Base-by-base conservation (phyloP, 345 rosid genomes). In the Trapa bicornis region DNA sequence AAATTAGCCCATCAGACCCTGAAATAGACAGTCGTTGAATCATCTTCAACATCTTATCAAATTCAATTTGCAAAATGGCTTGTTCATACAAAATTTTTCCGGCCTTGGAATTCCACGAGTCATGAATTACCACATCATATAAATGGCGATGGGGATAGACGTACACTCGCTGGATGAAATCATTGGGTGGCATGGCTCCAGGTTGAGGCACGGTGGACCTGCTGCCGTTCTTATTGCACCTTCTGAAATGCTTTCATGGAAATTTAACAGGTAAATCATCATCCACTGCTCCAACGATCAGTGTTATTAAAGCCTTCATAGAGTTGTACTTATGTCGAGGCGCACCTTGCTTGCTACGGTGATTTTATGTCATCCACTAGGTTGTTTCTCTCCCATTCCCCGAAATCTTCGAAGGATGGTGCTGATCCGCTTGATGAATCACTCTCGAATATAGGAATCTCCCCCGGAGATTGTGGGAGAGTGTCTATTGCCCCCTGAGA, bases 351-450 rank as follows among this genome's bases (percentile, higher is more conserved):
- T 32, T 58, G 13, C 12, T 36, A 11, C 38, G 0, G 37, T 3
- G 63, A 1, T 32, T 58, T 35, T 35, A 5, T 3, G 37, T 58
- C 3, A 14, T 58, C 63, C 3, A 5, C 3, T 58, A 32, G 37
- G 63, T 58, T 33, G 37, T 58, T 32, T 58, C 10, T 35, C 14
- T 41, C 47, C 50, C 16, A 62, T 11, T 54, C 68, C 36, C 65
- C 53, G 65, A 71, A 71, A 80, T 94, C 99, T 79, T 91, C 96
- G 12, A 79, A 94, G 15, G 37, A 11, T 16, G 97, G 87, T 6
- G 95, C 85, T 53, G 96, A 85, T 56, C 83, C 93, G 58, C 93
- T 76, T 15, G 96, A 93, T 45, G 86, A 84, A 70, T 91, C 97
- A 57, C 87, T 85, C 80, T 80, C 92, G 53, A 80, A 89, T 32